These are phyloP conservation scores for Chaetomidium leptoderma DNA, from an alignment of 495 filamentous ascomycete species.

Conservation along the genomic window DNA sequence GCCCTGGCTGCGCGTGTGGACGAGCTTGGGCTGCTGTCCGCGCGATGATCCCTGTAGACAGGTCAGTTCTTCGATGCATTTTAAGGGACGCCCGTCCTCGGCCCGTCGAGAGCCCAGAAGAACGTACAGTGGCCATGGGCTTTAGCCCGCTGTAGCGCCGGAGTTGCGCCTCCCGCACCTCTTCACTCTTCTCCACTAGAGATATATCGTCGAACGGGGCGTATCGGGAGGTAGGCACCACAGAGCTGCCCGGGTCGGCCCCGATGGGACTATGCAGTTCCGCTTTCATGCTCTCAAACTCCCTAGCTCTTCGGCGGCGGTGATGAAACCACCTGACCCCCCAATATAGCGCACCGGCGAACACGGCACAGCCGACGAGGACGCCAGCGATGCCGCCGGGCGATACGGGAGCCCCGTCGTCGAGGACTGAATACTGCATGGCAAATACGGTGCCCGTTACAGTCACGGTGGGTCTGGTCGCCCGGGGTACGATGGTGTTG, in stretches of 20 bases:
- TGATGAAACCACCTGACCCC: neutral
- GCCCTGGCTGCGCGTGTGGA: too few species aligned
- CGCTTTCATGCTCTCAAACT: neutral
- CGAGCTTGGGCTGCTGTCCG: too few species aligned
- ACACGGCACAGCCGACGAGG: conserved; percentile 6
- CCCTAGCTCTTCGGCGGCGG: neutral
- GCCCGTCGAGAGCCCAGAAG: too few species aligned
- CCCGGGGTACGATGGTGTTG: neutral
- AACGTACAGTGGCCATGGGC: too few species aligned
- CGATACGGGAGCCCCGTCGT: neutral
- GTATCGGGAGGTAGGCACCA: neutral
- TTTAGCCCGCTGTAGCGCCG: too few species aligned
- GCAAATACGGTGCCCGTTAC: neutral
- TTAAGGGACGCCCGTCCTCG: too few species aligned
- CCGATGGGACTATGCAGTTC: conserved; percentile 13
- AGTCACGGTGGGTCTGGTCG: conserved; percentile 14
- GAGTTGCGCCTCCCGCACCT: too few species aligned
- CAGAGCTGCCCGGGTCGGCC: neutral
- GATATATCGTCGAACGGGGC: too few species aligned
- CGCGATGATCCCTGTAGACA: too few species aligned
- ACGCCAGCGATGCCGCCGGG: conserved; percentile 21
- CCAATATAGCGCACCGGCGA: neutral
- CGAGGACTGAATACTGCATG: neutral
- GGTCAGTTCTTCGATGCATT: too few species aligned
- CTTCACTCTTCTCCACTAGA: too few species aligned